Evolutionary conservation across 805 yeast species (phyloP), one percentile per base, ranked within the genome.

Genomic region (Saturnispora hagleri): DNA sequence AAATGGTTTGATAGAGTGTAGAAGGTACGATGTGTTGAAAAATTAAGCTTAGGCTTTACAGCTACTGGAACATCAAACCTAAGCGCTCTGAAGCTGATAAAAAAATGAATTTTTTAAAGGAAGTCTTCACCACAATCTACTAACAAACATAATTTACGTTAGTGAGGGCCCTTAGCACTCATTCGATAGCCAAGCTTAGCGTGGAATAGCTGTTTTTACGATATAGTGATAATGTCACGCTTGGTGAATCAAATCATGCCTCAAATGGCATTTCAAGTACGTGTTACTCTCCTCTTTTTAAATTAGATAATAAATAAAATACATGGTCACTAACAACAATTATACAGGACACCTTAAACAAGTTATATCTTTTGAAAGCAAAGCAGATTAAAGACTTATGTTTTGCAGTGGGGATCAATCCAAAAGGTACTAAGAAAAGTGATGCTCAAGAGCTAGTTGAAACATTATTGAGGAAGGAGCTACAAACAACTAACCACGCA

Each of bases 401-500:
- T 24, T 41, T 24, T 22, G 44, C 44, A 22, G 17, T 41, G 24
- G 44, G 44, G 3, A 41, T 9, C 51, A 3, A 26, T 41, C 44
- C 44, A 41, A 41, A 22, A 13, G 33, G 38, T 12, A 51, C 40
- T 15, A 42, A 40, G 18, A 52, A 49, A 38, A 34, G 38, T 28
- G 54, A 52, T 28, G 43, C 53, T 36, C 42, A 43, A 26, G 27
- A 43, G 33, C n/a, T 47, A 28, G 47, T 53, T 22, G 51, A 46
- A 38, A 18, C 27, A n/a, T 38, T 27, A 20, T 33, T 53, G 13
- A 22, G 31, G 12, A 12, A 31, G n/a, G 28, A 45, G 1, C 59
- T 62, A 34, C 33, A 51, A 22, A 59, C 62, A n/a, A 64, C 69
- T 20, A 78, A 75, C 50, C 59, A 62, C 5, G 70, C 73, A 45